Conservation (phyloP, 176 grass and related monocot genomes). For the Juncus inflexus region DNA sequence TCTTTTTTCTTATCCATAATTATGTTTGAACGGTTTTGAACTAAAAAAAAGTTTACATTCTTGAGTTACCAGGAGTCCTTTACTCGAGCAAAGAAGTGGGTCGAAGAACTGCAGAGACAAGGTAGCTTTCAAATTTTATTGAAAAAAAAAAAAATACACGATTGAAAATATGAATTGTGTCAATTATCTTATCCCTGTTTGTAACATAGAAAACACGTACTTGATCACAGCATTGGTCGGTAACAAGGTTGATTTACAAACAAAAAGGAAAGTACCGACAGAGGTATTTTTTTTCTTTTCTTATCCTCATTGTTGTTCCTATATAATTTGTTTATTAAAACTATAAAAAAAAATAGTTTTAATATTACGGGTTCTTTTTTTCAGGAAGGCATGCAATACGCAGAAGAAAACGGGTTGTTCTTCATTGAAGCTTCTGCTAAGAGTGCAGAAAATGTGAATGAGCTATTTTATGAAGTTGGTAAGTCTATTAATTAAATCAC, state of each 20-base stretch:
- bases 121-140: constrained; percentile 17
- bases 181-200: not conserved
- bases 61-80: constrained; percentile 42
- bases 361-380: not conserved
- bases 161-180: not conserved
- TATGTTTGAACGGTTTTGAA: too few species aligned
- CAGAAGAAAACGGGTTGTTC: constrained; percentile 63
- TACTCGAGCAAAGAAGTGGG: constrained; percentile 51
- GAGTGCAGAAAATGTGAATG: constrained; percentile 60
- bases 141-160: not conserved
- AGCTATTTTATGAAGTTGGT: constrained; percentile 79
- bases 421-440: constrained; percentile 66
- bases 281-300: constrained; percentile 35
- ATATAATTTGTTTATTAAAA: too few species aligned
- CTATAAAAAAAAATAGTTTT: not conserved
- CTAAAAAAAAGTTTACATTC: not conserved
- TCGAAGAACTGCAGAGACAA: constrained; percentile 59
- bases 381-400: constrained; percentile 59
- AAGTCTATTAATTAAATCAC: constrained; percentile 10
- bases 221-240: constrained; percentile 65
- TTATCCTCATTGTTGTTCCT: too few species aligned
- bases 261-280: constrained; percentile 43
- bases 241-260: constrained; percentile 69
- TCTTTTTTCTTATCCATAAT: too few species aligned
- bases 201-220: constrained; percentile 48